These are phyloP conservation scores for Coemansia sp. DNA, from an alignment of 192 early-diverging fungal species.

Conservation along the genomic window DNA sequence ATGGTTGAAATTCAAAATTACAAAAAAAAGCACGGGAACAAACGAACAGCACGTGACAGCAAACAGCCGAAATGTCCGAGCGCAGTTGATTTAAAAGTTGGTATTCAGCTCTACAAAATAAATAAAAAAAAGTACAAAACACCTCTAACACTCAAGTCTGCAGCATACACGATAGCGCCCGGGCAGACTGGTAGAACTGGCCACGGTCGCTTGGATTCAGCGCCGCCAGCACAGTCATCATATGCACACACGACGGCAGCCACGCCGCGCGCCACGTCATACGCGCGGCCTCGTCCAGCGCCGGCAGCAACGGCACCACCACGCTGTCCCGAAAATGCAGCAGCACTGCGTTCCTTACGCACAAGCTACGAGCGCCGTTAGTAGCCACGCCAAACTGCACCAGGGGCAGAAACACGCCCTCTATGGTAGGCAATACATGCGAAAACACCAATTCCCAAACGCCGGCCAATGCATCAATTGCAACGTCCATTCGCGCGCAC, in stretches of 20 bases:
- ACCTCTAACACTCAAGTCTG: constrained; percentile 9
- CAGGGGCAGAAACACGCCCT: constrained; percentile 82
- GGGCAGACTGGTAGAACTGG: constrained; percentile 25
- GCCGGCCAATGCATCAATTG: constrained; percentile 67
- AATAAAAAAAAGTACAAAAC: constrained; percentile 3
- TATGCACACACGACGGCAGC: constrained; percentile 17
- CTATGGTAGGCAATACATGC: constrained; percentile 80
- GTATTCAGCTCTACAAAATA: background rate
- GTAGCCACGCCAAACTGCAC: constrained; percentile 19
- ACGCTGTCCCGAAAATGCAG: constrained; percentile 38
- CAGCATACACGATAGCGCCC: constrained; percentile 17
- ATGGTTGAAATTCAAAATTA: background rate
- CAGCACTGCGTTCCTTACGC: constrained; percentile 30
- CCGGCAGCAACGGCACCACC: constrained; percentile 28
- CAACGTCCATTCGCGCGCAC: constrained; percentile 63
- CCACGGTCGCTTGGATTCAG: constrained; percentile 39
- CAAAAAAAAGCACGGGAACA: background rate
- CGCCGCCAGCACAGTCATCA: constrained; percentile 35
- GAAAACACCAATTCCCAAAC: constrained; percentile 82
- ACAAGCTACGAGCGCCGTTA: background rate
- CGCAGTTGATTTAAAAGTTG: too few relatives aligned
- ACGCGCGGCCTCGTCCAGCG: constrained; percentile 19
- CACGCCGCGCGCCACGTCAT: background rate
- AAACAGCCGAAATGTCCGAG: too few relatives aligned
- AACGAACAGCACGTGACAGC: background rate